A percentile compares a stretch with the other conserved stretches of the same genome.
phyloP scores from a whole-genome alignment of 345 rosid species.

The Brassica incana region DNA sequence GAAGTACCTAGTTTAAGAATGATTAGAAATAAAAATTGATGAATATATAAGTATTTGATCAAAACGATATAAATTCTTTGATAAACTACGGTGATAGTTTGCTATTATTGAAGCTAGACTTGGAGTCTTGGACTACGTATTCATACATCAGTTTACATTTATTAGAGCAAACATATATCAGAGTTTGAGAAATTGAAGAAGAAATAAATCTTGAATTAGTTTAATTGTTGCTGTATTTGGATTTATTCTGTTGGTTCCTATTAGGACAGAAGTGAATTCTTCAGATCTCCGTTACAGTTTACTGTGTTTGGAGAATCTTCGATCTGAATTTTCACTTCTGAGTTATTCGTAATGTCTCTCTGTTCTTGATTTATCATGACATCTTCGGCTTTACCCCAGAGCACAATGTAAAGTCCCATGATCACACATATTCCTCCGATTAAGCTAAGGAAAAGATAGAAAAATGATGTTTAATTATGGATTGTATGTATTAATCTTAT shows the following conservation, averaged over 20 bases:
- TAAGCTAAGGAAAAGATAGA: constrained; percentile 41
- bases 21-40: not conserved
- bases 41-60: not conserved
- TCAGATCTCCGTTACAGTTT: constrained; percentile 31
- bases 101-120: not conserved
- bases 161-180: constrained; percentile 3
- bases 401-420: constrained; percentile 47
- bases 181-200: constrained; percentile 13
- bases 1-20: not conserved
- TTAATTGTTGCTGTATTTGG: constrained; percentile 7
- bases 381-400: constrained; percentile 71
- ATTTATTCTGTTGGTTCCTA: constrained; percentile 19
- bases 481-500: not conserved
- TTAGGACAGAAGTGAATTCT: constrained; percentile 54
- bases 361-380: constrained; percentile 31
- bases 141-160: constrained; percentile 5
- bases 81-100: not conserved
- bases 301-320: constrained; percentile 39
- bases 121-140: not conserved
- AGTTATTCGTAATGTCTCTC: constrained; percentile 21
- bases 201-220: constrained; percentile 17
- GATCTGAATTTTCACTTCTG: constrained; percentile 32
- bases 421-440: constrained; percentile 52
- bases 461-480: not conserved
- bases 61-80: not conserved